Evolutionary conservation across 306 rosid genomes (phyloP), one percentile per base, ranked within the genome.

Genomic region (Cucurbita argyrosperma): DNA sequence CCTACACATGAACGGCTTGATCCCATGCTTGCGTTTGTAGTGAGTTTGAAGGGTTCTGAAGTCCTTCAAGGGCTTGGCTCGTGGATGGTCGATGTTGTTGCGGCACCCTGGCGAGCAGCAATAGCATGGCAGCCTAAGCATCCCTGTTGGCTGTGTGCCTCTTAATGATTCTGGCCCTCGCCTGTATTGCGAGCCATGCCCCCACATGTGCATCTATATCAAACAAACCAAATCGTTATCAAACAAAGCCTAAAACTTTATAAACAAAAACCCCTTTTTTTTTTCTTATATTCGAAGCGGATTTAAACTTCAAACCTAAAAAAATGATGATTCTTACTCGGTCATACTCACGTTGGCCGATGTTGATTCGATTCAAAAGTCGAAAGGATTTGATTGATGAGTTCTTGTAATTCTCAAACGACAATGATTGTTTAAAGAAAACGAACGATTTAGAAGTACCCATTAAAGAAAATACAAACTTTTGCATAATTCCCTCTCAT

Each of bases 181-280:
- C 87, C 98, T 86, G 73, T 93, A 93, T 46, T 93, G 98, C 21
- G 98, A 93, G 47, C 98, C 98, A 84, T 93, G 98, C 83, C 98
- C 98, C 98, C 98, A 93, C 98, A 93, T 93, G 81, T 93, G 98
- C 98, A 93, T 93, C 98, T 93, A 70, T 16, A 50, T 40, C 43
- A 40, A 40, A 40, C 1, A 0, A 40, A 40, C 6, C 43, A 40
- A 30, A 30, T 30, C 35, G 4, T 30, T 2, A 30, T 30, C 35
- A 30, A 30, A 30, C 35, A 30, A 30, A 30, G 35, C 1, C 35
- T 30, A 30, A 30, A 30, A 30, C 35, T 30, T 30, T 2, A 30
- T 30, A 30, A 30, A 30, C 3, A 30, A 30, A 30, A 30, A 2
- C 35, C 3, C 3, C 0, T 30, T 30, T 2, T 30, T 30, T 30